Evolutionary conservation across 2,329 filamentous ascomycete species (phyloP).

Genomic region (Exophiala dermatitidis): DNA sequence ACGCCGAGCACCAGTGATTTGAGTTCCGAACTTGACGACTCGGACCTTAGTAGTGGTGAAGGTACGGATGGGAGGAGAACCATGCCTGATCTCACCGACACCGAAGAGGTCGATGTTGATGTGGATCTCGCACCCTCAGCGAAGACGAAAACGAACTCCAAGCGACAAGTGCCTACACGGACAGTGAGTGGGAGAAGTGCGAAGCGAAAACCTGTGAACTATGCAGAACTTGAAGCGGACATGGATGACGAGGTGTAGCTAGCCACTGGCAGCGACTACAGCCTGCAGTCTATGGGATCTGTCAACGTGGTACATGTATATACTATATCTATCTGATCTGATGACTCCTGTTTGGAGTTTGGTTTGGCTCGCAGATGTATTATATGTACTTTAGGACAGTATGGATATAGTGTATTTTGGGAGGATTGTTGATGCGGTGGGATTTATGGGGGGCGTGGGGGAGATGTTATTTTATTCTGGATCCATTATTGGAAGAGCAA

Average conservation of each 20-base stretch:
- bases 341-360: too few relatives aligned
- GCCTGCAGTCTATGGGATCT: too few relatives aligned
- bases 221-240: conserved; percentile 18
- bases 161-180: conserved; percentile 8
- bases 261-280: too few relatives aligned
- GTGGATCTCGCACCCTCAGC: background rate
- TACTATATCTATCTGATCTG: too few relatives aligned
- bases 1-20: conserved; percentile 33
- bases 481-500: too few relatives aligned
- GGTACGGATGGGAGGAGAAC: conserved; percentile 20
- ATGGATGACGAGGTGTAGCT: background rate
- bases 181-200: conserved; percentile 18
- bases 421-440: too few relatives aligned
- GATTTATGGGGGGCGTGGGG: too few relatives aligned
- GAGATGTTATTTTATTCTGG: too few relatives aligned
- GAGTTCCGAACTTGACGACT: conserved; percentile 3
- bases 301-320: too few relatives aligned
- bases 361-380: too few relatives aligned
- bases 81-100: conserved; percentile 37
- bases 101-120: conserved; percentile 6
- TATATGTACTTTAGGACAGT: too few relatives aligned
- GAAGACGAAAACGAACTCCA: background rate
- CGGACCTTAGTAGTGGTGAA: conserved; percentile 31
- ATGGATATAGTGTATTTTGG: too few relatives aligned
- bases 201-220: conserved; percentile 21